A percentile compares a stretch with the other conserved stretches of the same genome.
phyloP scores from a whole-genome alignment of 352 stramenopile genomes.

The Nothophytophthora sp. region DNA sequence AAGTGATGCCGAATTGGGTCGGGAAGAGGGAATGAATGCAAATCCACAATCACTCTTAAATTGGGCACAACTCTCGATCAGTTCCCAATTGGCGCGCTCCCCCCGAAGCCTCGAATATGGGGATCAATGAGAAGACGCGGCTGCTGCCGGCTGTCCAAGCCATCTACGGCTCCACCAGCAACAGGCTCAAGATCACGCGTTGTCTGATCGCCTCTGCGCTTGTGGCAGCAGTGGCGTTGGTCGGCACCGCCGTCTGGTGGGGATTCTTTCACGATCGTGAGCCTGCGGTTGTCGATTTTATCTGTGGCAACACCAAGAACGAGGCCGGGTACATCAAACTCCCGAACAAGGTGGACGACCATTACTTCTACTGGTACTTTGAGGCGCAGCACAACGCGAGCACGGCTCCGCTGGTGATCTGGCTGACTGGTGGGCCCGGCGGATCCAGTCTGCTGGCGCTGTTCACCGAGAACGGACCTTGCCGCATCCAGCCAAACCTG shows the following conservation, averaged over 20 bases:
- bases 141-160: constrained; percentile 15
- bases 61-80: too few species aligned
- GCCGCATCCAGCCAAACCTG: constrained; percentile 34
- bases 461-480: constrained; percentile 58
- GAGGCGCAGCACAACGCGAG: constrained; percentile 33
- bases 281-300: constrained; percentile 1
- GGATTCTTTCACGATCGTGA: constrained; percentile 8
- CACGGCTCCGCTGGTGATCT: constrained; percentile 49
- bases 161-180: constrained; percentile 17
- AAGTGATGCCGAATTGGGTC: too few species aligned
- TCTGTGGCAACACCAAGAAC: constrained; percentile 29
- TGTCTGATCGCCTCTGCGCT: constrained; percentile 17
- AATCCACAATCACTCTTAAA: too few species aligned
- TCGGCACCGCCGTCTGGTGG: constrained; percentile 11
- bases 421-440: constrained; percentile 55
- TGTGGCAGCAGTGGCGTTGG: constrained; percentile 7
- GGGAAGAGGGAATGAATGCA: too few species aligned
- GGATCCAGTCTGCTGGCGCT: constrained; percentile 49
- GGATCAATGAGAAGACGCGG: constrained; percentile 9
- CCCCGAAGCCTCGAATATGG: constrained; percentile 1
- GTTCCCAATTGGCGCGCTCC: background rate
- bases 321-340: constrained; percentile 54
- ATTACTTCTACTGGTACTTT: constrained; percentile 78
- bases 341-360: constrained; percentile 52
- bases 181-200: constrained; percentile 16